Evolutionary conservation across 108 stramenopile species (phyloP).

Genomic region (Cyclotella sp.): DNA sequence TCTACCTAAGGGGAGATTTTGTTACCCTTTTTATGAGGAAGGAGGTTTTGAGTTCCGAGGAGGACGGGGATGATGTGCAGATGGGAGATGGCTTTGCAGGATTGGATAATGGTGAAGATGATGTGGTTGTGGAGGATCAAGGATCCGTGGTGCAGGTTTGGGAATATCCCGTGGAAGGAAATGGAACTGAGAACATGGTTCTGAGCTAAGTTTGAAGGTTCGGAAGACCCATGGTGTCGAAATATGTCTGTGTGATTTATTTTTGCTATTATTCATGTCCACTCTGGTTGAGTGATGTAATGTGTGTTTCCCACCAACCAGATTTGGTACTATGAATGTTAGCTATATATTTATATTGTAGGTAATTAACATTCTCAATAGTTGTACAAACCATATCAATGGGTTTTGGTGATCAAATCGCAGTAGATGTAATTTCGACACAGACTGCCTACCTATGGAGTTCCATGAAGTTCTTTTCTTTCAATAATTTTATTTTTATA

Average conservation of each 20-base stretch:
- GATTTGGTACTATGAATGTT: too few relatives aligned
- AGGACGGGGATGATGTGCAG: constrained; percentile 13
- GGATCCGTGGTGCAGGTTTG: neutral
- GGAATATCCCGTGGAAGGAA: neutral
- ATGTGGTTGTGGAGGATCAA: neutral
- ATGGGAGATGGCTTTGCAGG: neutral
- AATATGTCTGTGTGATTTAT: constrained; percentile 19
- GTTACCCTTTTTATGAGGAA: constrained; percentile 29
- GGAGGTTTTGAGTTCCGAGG: neutral
- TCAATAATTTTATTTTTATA: too few relatives aligned
- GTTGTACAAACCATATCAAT: too few relatives aligned
- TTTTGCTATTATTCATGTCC: neutral
- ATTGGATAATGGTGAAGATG: neutral
- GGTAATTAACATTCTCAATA: too few relatives aligned
- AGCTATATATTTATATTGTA: too few relatives aligned
- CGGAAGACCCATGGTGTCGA: neutral
- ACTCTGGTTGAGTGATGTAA: too few relatives aligned
- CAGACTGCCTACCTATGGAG: too few relatives aligned
- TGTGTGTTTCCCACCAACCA: too few relatives aligned
- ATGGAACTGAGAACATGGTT: neutral
- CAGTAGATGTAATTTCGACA: too few relatives aligned
- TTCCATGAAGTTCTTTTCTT: too few relatives aligned
- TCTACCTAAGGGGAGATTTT: constrained; percentile 46
- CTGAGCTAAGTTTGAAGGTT: neutral
- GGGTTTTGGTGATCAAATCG: too few relatives aligned